A percentile compares a stretch with the other conserved stretches of the same genome.
phyloP scores from a whole-genome alignment of 2,329 filamentous ascomycete species.

The Neofusicoccum kwambonambiense region DNA sequence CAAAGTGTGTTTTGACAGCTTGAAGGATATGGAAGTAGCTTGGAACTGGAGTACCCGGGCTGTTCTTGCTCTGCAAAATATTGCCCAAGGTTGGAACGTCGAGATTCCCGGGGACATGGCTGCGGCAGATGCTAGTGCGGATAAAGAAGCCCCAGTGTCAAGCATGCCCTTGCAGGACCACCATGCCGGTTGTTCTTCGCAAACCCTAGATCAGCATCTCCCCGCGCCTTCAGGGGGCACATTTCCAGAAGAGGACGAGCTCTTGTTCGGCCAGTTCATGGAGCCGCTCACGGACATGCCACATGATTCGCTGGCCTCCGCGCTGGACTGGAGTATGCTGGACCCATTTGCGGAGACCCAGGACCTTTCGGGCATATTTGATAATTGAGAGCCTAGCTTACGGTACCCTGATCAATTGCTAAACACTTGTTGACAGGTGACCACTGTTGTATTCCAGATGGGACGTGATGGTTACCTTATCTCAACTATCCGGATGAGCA shows the following conservation, averaged over 20 bases:
- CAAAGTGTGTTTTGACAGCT: not conserved
- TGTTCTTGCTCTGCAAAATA: not conserved
- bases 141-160: no score
- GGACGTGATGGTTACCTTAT: no score
- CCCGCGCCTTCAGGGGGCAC: no score
- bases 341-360: not conserved
- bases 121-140: conserved; percentile 11
- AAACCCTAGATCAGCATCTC: no score
- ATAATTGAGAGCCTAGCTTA: no score
- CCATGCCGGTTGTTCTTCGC: no score
- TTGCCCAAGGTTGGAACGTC: not conserved
- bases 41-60: not conserved
- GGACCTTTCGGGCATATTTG: no score
- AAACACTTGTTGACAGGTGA: no score
- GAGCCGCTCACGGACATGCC: not conserved
- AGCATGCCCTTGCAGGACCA: no score
- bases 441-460: no score
- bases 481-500: no score
- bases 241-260: not conserved
- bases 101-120: conserved; percentile 29
- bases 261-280: not conserved
- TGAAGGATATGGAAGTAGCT: not conserved
- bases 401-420: no score
- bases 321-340: not conserved
- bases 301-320: not conserved